phyloP scores from a whole-genome alignment of 2,329 filamentous ascomycete genomes.

The Hypoxylon sp. region DNA sequence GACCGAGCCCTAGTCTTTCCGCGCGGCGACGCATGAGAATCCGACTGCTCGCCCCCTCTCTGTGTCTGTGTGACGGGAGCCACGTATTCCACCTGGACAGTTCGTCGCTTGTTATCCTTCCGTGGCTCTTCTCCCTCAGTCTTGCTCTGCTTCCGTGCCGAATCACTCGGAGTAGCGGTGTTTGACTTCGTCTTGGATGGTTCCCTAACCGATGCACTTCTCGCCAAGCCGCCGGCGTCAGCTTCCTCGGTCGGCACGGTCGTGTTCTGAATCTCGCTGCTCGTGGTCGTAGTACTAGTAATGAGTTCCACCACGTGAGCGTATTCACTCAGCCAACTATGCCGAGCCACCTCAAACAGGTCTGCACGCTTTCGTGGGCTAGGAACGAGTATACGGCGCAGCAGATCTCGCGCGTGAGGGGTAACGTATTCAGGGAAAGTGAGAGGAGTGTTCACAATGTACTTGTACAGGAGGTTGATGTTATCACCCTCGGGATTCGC shows the following conservation, averaged over 20 bases:
- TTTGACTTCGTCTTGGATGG: slow-evolving; percentile 76
- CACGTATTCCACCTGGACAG: slow-evolving; percentile 98
- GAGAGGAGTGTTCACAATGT: slow-evolving; percentile 95
- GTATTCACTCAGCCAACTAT: slow-evolving; percentile 98
- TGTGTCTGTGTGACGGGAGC: slow-evolving; percentile 88
- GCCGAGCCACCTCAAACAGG: slow-evolving; percentile 94
- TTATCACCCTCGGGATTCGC: slow-evolving; percentile 99
- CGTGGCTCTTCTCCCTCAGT: slow-evolving; percentile 73
- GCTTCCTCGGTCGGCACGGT: slow-evolving; percentile 71
- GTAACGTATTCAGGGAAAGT: slow-evolving; percentile 99
- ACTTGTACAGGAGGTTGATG: slow-evolving; percentile 99
- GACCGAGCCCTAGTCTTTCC: slow-evolving; percentile 64
- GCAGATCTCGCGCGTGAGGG: slow-evolving; percentile 91
- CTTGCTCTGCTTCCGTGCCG: slow-evolving; percentile 79
- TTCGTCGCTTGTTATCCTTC: slow-evolving; percentile 91
- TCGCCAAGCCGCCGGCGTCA: slow-evolving; percentile 74
- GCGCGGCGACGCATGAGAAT: slow-evolving; percentile 47
- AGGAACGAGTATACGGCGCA: slow-evolving; percentile 93
- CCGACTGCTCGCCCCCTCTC: slow-evolving; percentile 67
- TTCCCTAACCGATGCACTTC: slow-evolving; percentile 93
- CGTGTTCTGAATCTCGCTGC: slow-evolving; percentile 85
- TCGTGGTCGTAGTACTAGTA: slow-evolving; percentile 91
- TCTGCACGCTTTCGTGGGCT: slow-evolving; percentile 95
- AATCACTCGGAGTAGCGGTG: slow-evolving; percentile 67
- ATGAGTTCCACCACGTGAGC: slow-evolving; percentile 97